Evolutionary conservation across 2,329 filamentous ascomycete genomes (phyloP).

Genomic region (Cordyceps cateniannulata): DNA sequence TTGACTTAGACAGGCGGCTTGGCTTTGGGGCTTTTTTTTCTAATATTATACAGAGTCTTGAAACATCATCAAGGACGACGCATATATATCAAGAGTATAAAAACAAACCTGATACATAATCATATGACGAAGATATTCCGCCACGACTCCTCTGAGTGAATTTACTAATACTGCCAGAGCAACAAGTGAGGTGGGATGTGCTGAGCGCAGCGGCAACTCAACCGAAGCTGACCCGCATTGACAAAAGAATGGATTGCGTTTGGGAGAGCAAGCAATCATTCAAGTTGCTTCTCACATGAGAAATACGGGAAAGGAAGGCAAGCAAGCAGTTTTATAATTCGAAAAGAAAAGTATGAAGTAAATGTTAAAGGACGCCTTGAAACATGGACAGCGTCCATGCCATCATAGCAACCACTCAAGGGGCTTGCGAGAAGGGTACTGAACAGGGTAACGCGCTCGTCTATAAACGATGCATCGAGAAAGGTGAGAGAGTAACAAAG

Average conservation of each 20-base stretch:
- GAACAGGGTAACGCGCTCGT: neutral
- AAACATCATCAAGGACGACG: neutral
- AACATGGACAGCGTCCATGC: too few relatives aligned
- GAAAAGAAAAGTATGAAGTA: too few relatives aligned
- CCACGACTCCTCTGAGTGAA: too few relatives aligned
- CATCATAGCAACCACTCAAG: neutral
- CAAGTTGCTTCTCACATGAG: too few relatives aligned
- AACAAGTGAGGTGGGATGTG: too few relatives aligned
- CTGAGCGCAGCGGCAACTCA: too few relatives aligned
- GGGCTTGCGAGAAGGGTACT: neutral
- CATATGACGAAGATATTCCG: neutral
- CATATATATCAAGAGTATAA: neutral
- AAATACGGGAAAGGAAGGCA: too few relatives aligned
- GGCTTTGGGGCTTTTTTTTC: neutral
- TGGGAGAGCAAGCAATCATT: too few relatives aligned
- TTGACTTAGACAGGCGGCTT: neutral
- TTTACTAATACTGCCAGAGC: too few relatives aligned
- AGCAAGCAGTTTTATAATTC: neutral
- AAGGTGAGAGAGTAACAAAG: neutral
- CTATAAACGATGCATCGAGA: neutral
- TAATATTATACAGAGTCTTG: neutral
- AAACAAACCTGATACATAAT: neutral
- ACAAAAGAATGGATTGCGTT: too few relatives aligned
- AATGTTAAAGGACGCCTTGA: too few relatives aligned
- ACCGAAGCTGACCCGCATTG: too few relatives aligned